Conservation (phyloP, 1,284 basidiomycete species). For the Exobasidium cylindrosporum region DNA sequence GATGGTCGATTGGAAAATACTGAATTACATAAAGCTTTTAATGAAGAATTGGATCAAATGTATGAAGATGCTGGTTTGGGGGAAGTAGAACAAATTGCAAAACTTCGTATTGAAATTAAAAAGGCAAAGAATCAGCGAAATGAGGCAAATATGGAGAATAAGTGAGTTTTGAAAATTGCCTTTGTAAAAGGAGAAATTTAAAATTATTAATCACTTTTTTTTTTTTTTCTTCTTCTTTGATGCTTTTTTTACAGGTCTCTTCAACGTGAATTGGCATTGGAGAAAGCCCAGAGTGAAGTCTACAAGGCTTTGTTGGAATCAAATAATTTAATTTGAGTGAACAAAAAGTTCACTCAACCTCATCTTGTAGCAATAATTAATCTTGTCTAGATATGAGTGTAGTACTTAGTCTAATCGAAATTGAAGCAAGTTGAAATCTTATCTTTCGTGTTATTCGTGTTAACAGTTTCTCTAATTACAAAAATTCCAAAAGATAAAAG, state of each 20-base stretch:
- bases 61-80: slow-evolving; percentile 43
- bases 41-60: slow-evolving; percentile 50
- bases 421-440: too few species aligned
- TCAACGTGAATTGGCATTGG: slow-evolving; percentile 12
- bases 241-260: neutral
- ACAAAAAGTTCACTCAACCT: neutral
- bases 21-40: slow-evolving; percentile 49
- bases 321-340: neutral
- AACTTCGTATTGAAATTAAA: slow-evolving; percentile 35
- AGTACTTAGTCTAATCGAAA: too few species aligned
- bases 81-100: slow-evolving; percentile 32
- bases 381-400: neutral
- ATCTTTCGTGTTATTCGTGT: neutral
- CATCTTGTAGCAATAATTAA: neutral
- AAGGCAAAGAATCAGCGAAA: slow-evolving; percentile 30
- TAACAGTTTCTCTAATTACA: too few species aligned
- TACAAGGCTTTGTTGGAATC: neutral
- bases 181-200: too few species aligned
- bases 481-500: too few species aligned
- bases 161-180: neutral
- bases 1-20: slow-evolving; percentile 52
- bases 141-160: slow-evolving; percentile 15
- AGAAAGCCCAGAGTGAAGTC: slow-evolving; percentile 9
- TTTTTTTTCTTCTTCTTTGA: too few species aligned
- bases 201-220: too few species aligned